A percentile compares a stretch with the other conserved stretches of the same genome.
phyloP scores from a whole-genome alignment of 768 basidiomycete genomes.

The Boletus rufocinnamomeus region DNA sequence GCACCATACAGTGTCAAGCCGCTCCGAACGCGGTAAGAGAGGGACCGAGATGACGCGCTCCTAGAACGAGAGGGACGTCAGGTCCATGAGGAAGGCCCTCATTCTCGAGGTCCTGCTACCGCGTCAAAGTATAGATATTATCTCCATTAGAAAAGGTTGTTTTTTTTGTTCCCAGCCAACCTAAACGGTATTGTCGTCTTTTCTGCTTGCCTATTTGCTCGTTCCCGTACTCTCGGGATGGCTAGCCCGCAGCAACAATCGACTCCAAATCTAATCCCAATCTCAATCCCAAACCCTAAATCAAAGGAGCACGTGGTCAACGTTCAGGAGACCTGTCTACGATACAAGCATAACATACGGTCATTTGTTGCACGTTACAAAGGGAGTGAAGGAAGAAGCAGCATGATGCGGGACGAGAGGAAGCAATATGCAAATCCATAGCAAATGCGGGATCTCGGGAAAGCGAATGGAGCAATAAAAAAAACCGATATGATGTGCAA shows the following conservation, averaged over 20 bases:
- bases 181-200: not conserved
- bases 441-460: constrained; percentile 21
- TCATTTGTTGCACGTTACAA: constrained; percentile 28
- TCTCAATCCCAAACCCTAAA: not conserved
- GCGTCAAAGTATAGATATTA: too few relatives aligned
- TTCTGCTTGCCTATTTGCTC: not conserved
- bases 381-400: constrained; percentile 8
- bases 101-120: too few relatives aligned
- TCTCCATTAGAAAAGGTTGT: too few relatives aligned
- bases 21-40: too few relatives aligned
- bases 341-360: constrained; percentile 32
- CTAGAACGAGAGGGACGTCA: too few relatives aligned
- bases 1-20: too few relatives aligned
- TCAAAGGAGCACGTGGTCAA: not conserved
- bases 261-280: not conserved
- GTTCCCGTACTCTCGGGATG: too few relatives aligned
- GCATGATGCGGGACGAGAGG: constrained; percentile 23
- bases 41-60: too few relatives aligned
- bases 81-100: too few relatives aligned
- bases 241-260: not conserved
- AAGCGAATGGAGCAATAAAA: constrained; percentile 20
- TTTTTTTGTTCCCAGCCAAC: not conserved
- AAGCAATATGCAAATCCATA: constrained; percentile 32
- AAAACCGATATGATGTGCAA: constrained; percentile 18
- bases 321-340: constrained; percentile 23